Evolutionary conservation across 176 grass and related monocot genomes (phyloP).

Genomic region (Puya raimondii): DNA sequence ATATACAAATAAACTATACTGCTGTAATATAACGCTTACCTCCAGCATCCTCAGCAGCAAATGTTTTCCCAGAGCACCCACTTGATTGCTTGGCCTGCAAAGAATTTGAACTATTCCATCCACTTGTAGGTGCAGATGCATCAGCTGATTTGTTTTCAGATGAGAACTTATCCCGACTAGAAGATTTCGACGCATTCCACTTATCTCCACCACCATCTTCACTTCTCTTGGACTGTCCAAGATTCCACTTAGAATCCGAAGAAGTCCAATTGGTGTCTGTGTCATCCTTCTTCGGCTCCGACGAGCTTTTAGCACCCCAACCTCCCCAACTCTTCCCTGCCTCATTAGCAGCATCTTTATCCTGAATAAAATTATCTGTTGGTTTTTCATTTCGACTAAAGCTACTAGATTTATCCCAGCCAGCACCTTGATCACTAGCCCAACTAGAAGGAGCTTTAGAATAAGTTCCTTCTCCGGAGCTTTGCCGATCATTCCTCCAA

Average conservation of each 20-base stretch:
- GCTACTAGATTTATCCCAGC: neutral
- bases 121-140: neutral
- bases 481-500: conserved; percentile 1
- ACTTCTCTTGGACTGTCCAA: conserved; percentile 10
- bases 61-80: neutral
- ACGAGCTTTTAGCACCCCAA: neutral
- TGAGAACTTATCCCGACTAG: conserved; percentile 16
- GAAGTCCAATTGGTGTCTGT: neutral
- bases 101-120: conserved; percentile 25
- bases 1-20: no score
- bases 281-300: neutral
- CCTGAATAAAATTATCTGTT: neutral
- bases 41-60: neutral
- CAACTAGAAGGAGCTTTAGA: neutral
- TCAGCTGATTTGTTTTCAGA: conserved; percentile 29
- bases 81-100: no score
- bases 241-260: no score
- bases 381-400: neutral
- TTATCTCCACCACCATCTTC: conserved; percentile 18
- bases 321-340: neutral
- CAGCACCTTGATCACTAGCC: neutral
- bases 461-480: neutral
- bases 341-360: neutral
- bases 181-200: conserved; percentile 20
- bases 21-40: neutral